These are phyloP conservation scores for Arabidopsis lyrata DNA, from an alignment of 441 rosid species.

Conservation along the genomic window DNA sequence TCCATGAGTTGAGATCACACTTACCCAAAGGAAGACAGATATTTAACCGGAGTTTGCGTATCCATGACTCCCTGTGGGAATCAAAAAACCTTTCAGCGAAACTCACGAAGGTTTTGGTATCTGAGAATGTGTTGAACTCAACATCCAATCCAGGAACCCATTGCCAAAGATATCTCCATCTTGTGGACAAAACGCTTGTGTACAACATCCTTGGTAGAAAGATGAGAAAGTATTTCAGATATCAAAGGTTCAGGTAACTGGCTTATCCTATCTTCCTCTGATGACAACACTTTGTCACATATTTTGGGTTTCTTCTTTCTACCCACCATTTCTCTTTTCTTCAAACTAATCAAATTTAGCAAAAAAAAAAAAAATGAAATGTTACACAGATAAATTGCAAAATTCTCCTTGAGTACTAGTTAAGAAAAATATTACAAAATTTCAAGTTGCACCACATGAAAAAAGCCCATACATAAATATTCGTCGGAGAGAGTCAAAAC, in stretches of 20 bases:
- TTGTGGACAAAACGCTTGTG: conserved; percentile 4
- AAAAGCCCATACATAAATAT: background rate
- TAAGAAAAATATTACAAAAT: background rate
- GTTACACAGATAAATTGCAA: too few species aligned
- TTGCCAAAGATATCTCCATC: conserved; percentile 24
- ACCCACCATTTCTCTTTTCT: background rate
- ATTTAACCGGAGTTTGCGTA: conserved; percentile 1
- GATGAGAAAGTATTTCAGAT: background rate
- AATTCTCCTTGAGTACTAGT: too few species aligned
- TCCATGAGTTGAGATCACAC: background rate
- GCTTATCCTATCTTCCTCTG: conserved; percentile 14
- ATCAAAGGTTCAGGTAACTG: background rate
- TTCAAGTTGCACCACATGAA: background rate
- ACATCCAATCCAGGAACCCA: conserved; percentile 18
- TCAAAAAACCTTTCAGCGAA: background rate
- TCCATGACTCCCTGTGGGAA: background rate
- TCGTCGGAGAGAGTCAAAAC: background rate
- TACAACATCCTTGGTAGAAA: conserved; percentile 15
- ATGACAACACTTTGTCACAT: conserved; percentile 1
- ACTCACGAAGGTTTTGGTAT: background rate
- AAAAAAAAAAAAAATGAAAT: too few species aligned
- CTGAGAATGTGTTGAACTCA: background rate
- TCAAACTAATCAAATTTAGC: background rate
- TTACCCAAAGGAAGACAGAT: background rate
- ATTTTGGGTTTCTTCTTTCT: background rate